A percentile compares a stretch with the other conserved stretches of the same genome.
Evolutionary conservation across 73 alveolate species (phyloP).

Genomic region (Paramecium bursaria): DNA sequence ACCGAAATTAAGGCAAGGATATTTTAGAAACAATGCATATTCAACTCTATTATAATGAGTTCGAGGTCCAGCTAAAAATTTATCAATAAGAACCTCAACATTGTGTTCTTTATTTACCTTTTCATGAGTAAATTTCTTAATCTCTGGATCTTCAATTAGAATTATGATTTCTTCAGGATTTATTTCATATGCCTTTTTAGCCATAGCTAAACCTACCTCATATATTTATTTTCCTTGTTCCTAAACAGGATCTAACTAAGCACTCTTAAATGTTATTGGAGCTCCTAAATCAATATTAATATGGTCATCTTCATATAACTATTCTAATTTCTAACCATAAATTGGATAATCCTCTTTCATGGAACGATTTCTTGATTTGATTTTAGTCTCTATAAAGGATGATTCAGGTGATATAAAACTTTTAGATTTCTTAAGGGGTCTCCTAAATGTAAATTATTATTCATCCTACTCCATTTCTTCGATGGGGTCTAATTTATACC

Average conservation of each 20-base stretch:
- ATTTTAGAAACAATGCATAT: not conserved
- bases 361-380: conserved; percentile 42
- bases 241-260: conserved; percentile 8
- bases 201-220: not conserved
- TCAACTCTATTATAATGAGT: not conserved
- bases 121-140: not conserved
- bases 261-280: not conserved
- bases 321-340: not conserved
- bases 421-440: conserved; percentile 24
- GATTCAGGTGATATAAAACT: conserved; percentile 24
- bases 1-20: conserved; percentile 2
- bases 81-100: conserved; percentile 6
- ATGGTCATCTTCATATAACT: not conserved
- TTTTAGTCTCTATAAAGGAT: not conserved
- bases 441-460: not conserved
- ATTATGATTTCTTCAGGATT: conserved; percentile 11
- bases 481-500: conserved; percentile 20
- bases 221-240: not conserved
- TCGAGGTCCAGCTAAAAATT: not conserved
- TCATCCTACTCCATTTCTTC: conserved; percentile 15
- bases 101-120: not conserved
- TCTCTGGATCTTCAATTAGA: not conserved
- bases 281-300: conserved; percentile 29
- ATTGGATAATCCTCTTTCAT: conserved; percentile 5
- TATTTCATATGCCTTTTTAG: not conserved